Percentiles rank a stretch among this genome's conserved stretches.
Conservation (phyloP, 1,284 basidiomycete species). For the Sporisorium scitamineum region DNA sequence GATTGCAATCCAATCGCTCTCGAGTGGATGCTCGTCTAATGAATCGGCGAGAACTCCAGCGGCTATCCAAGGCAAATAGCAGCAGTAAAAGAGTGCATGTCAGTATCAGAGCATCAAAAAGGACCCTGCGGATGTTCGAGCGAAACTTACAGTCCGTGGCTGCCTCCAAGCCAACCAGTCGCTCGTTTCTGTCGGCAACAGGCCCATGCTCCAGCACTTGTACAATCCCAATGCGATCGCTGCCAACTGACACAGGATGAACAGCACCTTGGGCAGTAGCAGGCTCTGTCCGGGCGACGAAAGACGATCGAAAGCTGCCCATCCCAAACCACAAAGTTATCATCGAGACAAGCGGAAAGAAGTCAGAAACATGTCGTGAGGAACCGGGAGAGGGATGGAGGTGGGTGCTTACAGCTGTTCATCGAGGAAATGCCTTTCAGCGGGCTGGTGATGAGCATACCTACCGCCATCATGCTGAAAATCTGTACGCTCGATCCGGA, state of each 20-base stretch:
- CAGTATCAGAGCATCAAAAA: background rate
- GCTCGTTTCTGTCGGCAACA: slow-evolving; percentile 66
- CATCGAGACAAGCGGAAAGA: background rate
- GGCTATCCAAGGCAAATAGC: slow-evolving; percentile 23
- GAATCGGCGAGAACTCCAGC: slow-evolving; percentile 47
- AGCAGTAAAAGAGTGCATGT: background rate
- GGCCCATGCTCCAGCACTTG: slow-evolving; percentile 68
- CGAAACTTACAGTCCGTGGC: slow-evolving; percentile 54
- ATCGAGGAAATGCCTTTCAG: slow-evolving; percentile 56
- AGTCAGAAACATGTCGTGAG: background rate
- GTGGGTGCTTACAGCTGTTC: slow-evolving; percentile 38
- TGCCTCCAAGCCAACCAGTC: slow-evolving; percentile 68
- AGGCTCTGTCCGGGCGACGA: slow-evolving; percentile 56
- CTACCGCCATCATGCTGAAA: slow-evolving; percentile 68
- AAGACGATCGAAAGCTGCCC: slow-evolving; percentile 58
- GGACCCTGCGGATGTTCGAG: background rate
- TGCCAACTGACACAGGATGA: slow-evolving; percentile 59
- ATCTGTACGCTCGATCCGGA: slow-evolving; percentile 66
- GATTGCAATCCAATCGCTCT: background rate
- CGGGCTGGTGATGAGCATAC: slow-evolving; percentile 65
- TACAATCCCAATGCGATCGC: slow-evolving; percentile 61
- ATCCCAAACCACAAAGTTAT: background rate
- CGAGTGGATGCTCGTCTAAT: slow-evolving; percentile 7
- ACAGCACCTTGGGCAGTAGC: slow-evolving; percentile 56
- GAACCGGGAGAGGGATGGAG: background rate